These are phyloP conservation scores for Firmiana major DNA, from an alignment of 345 rosid species.

Conservation along the genomic window DNA sequence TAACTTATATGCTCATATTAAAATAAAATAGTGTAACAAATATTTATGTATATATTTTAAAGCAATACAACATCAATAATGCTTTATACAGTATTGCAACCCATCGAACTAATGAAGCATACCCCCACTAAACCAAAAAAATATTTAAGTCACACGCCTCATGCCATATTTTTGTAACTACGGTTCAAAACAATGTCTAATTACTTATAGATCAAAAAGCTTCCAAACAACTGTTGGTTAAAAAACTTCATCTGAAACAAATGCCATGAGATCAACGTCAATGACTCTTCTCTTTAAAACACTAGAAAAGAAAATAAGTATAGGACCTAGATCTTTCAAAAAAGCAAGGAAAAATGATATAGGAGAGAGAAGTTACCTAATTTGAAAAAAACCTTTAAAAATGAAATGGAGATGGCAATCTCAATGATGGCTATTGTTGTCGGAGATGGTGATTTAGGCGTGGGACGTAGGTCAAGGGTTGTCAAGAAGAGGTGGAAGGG, in stretches of 20 bases:
- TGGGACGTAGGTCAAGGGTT: too few relatives aligned
- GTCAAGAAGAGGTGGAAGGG: too few relatives aligned
- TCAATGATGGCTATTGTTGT: too few relatives aligned
- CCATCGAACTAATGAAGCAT: background rate
- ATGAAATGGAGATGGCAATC: too few relatives aligned
- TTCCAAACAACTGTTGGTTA: constrained; percentile 87
- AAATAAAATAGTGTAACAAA: background rate
- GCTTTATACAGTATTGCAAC: background rate
- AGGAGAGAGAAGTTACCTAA: too few relatives aligned
- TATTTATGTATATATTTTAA: too few relatives aligned
- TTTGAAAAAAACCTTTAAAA: too few relatives aligned
- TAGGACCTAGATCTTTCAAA: too few relatives aligned
- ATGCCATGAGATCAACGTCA: constrained; percentile 85
- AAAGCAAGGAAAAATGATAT: too few relatives aligned
- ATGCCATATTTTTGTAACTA: background rate
- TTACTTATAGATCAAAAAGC: constrained; percentile 79
- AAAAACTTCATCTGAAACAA: constrained; percentile 93
- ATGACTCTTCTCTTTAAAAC: constrained; percentile 71
- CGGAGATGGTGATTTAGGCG: too few relatives aligned
- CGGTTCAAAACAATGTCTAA: background rate
- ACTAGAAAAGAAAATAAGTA: constrained; percentile 19
- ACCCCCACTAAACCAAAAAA: background rate
- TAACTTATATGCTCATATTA: background rate
- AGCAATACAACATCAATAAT: background rate
- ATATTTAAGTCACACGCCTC: background rate